These are phyloP conservation scores for Xylaria sp. DNA, from an alignment of 2,329 filamentous ascomycete genomes.

Conservation along the genomic window DNA sequence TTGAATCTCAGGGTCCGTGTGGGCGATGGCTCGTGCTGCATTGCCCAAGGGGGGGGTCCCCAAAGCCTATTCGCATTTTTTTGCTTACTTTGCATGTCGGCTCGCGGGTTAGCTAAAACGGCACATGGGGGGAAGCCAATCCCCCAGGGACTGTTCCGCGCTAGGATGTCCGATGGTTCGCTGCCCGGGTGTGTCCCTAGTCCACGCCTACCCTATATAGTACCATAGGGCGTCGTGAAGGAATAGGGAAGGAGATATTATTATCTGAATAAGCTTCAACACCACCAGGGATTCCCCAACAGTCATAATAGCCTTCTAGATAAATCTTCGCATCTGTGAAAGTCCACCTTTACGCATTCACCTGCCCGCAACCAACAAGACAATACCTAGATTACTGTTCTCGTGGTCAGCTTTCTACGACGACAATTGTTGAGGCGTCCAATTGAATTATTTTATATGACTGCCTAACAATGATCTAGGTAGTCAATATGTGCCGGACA, in stretches of 20 bases:
- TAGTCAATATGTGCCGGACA: conserved; percentile 3
- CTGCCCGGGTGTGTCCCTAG: conserved; percentile 35
- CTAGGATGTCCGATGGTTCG: conserved; percentile 27
- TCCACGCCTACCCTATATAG: conserved; percentile 21
- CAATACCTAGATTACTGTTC: conserved; percentile 26
- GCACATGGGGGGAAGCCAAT: conserved; percentile 28
- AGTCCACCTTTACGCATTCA: neutral
- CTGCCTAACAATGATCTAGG: neutral
- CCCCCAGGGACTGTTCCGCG: conserved; percentile 26
- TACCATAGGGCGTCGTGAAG: conserved; percentile 17
- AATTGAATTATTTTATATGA: conserved; percentile 9
- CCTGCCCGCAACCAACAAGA: neutral
- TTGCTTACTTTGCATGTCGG: conserved; percentile 43
- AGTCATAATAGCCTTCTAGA: conserved; percentile 17
- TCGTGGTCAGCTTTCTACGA: conserved; percentile 4
- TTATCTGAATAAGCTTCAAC: conserved; percentile 34
- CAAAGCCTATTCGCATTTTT: conserved; percentile 27
- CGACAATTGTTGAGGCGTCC: conserved; percentile 3
- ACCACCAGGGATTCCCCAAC: conserved; percentile 17
- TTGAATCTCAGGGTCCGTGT: conserved; percentile 20
- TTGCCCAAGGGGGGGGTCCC: conserved; percentile 26
- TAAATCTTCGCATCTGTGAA: neutral
- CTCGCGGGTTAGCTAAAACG: conserved; percentile 35
- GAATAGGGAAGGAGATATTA: conserved; percentile 12
- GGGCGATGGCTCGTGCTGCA: conserved; percentile 29